Evolutionary conservation across 345 rosid species (phyloP), one percentile per base, ranked within the genome.

Genomic region (Reutealis trisperma): DNA sequence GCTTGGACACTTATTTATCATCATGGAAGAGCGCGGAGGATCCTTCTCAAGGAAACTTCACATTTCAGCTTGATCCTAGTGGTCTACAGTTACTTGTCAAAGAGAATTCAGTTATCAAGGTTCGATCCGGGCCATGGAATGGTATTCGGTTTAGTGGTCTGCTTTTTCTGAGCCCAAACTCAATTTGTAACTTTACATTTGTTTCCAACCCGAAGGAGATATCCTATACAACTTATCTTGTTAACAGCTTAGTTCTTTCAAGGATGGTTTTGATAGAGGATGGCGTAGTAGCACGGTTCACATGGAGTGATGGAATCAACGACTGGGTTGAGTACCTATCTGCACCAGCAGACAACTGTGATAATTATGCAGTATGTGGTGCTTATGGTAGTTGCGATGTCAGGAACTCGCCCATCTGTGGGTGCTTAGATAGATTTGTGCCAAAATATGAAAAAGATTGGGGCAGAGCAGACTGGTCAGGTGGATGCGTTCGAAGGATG

Each of bases 81-180:
- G 77, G 73, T 6, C 72, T 49, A 19, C 72, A 78, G 60, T 3
- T 78, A 12, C 32, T 72, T 6, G 3, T 65, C 60, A 37, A 9
- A 27, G 1, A 37, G 67, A 22, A 66, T 27, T 45, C 70, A 54
- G 65, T 24, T 15, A 5, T 71, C 6, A 57, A 4, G 19, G 11
- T 30, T 32, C 21, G 83, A 58, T 18, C 62, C 8, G 83, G 83
- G 18, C 57, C 79, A 2, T 80, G 83, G 83, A 71, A 61, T 58
- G 73, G 83, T 14, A 19, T 80, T 13, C 47, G 52, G 4, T 63
- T 62, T 21, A 70, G 71, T 32, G 83, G 72, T 0, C 0, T 65
- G 12, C 70, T 62, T 24, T 8, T 2, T 6, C 1, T 52, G 25
- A 44, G 12, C n/a, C 60, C 49, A 37, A 21, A 69, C 34, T 41